Base-by-base conservation (phyloP, 2,329 filamentous ascomycete species). In the Fusarium dlaminii region DNA sequence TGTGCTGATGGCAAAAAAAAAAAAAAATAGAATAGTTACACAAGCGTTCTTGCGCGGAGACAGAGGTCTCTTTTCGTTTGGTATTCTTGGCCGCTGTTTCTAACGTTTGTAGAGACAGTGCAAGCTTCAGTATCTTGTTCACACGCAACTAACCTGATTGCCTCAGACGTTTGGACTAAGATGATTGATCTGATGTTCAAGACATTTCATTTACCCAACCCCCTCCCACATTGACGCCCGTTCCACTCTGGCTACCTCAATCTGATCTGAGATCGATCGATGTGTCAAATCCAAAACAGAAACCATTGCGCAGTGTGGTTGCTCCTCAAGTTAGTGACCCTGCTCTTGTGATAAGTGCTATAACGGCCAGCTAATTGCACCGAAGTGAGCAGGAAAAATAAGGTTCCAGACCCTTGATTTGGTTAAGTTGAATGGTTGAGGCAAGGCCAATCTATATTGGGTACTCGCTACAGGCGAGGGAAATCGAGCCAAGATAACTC, bases 31-130 rank as follows among this genome's bases (percentile, higher is more conserved):
- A 17, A 12, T 17, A 0, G n/a, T 11, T 8, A 17, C 22, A 43
- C n/a, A 2, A 1, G n/a, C 9, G 12, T 22, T 8, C 5, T 7
- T 43, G n/a, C 40, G 5, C n/a, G 1, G n/a, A 11, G 40, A 12
- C n/a, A 9, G 36, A 10, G 40, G 3, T 14, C 14, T n/a, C 15
- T 10, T 43, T 24, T 9, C 9, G 1, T 24, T 42, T 24, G 11
- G 42, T 18, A 12, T 24, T 18, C 7, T 24, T 43, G 15, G 18
- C n/a, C 15, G 42, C n/a, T 6, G 8, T 6, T 43, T 24, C 10
- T 24, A 8, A 18, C 18, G 6, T 24, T 17, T 24, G 17, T 8
- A 43, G 15, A 24, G 15, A 24, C n/a, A 24, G 15, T 13, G 15
- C 17, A 4, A 8, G 10, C n/a, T 18, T 43, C 7, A 43, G 18